Base-by-base conservation (phyloP, 192 early-diverging fungal genomes). In the Kickxella alabastrina region DNA sequence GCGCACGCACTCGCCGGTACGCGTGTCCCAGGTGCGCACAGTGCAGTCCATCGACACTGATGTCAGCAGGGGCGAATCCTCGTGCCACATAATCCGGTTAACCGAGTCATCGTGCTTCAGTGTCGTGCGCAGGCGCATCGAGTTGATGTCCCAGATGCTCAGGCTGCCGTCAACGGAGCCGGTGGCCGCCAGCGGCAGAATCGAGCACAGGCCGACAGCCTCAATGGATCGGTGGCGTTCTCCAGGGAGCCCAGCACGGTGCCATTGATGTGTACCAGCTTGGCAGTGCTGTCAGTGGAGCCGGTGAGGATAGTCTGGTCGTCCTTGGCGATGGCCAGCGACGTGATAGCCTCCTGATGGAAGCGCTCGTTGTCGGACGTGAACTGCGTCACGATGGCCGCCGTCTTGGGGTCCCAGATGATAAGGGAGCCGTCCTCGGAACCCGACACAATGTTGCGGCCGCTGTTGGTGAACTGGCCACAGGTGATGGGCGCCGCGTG, bases 391-490 rank as follows among this genome's bases (percentile, higher is more conserved):
- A 68, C 77, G 8, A 89, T 79, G 10, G 70, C 49, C 1, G 90
- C 93, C 4, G 88, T 85, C 70, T 90, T 92, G 15, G 97, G 97
- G 55, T 99, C 93, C 93, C 95, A 98, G 2, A 91, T 69, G 26
- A 89, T 87, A 36, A 94, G 59, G 1, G 85, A 68, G 17, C 84
- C 83, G 70, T 98, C 92, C 45, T 91, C 89, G 4, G 87, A 84
- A 5, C 86, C 91, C 5, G 90, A 82, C 1, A 96, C 85, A 27
- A 98, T 83, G 31, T 70, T 67, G 59, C 90, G 92, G 48, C 96
- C 97, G 62, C 92, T 90, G 27, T 89, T 85, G 3, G 93, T 90
- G 54, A 96, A 99, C 53, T 80, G 77, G 1, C 92, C 97, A 49
- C 87, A 88, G 9, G 90, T 88, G 21, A 95, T 86, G 9, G 90